Base-by-base conservation (phyloP, 345 rosid genomes). In the Fremontodendron californicum region DNA sequence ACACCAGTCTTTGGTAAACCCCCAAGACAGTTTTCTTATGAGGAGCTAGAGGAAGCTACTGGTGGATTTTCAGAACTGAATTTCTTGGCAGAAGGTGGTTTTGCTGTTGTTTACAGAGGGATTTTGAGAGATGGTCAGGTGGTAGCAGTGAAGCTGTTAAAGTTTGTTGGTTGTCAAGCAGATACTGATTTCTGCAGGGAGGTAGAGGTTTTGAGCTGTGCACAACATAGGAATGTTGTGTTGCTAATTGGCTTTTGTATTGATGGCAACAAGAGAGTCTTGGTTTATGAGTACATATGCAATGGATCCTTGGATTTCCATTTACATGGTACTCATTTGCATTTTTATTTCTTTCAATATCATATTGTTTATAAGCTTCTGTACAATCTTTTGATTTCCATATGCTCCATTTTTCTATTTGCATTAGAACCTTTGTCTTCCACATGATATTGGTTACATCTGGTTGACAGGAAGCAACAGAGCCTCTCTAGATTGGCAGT, bases 281-380 rank as follows among this genome's bases (percentile, higher is more conserved):
- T 91, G 83, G 92, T 91, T 63, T 89, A 88, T 23, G 96, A 91
- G 78, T 91, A 89, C 78, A 87, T 91, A 78, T 91, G 93, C 88
- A 91, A 91, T 71, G 84, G 90, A 27, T 89, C 96, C 75, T 78
- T 91, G 79, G 91, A 91, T 76, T 82, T 87, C 74, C 92, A 91
- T 82, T 83, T 91, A 78, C 92, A 89, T 19, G 91, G 96, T 91
- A 89, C 31, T 55, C 48, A 16, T 57, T 10, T 18, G 64, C 48
- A 31, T 49, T 23, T 61, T 43, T 70, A 0, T 79, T 78, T 71
- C 67, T 51, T 55, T 75, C 40, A 10, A 18, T 18, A 61, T 45
- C 42, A 46, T 75, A 18, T 69, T 45, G 18, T 10, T 52, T 23
- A 3, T 66, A 42, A 21, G 58, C 29, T 23, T 25, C 61, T 23